Evolutionary conservation across 129 eudicot genomes (phyloP), one percentile per base, ranked within the genome.

Genomic region (Flaveria linearis): DNA sequence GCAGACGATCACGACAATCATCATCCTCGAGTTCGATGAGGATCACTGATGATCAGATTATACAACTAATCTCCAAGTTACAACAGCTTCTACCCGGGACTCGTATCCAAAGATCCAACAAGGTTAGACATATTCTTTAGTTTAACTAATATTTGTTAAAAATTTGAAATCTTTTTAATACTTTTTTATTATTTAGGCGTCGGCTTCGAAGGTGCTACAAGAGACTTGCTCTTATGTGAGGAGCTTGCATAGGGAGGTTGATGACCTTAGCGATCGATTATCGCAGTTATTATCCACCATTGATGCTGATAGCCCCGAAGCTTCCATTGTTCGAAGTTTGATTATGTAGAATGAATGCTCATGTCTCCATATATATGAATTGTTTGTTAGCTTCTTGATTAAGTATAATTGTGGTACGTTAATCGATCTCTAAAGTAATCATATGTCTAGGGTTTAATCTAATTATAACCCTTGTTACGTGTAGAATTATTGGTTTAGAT

Each of bases 11-110:
- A 26, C 85, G 98, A 73, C 95, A 90, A 55, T 73, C 84, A 52
- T 79, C 91, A 4, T 73, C 87, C 12, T 85, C 84, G 11, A 53
- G 79, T 64, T 76, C 97, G 28, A 18, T 33, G 1, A 90, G 98
- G 72, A 92, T 92, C 17, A 71, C 81, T 0, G 98, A 92, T 80
- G 98, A 92, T 71, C 98, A 92, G 65, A 92, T 90, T 79, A 80
- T 90, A 47, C 90, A 89, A 50, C 98, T 92, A 33, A 78, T 92
- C 62, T 87, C 98, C 71, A 90, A 92, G 88, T 57, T 92, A 70
- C 96, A 87, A 43, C 96, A 92, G 77, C 92, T 89, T 33, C 85
- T 92, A 71, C 98, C 98, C 0, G 96, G 89, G 75, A 83, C 91
- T 72, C 96, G 87, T 70, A 84, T 76, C 57, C 84, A 88, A 76